Percentiles rank a stretch among this genome's conserved stretches.
These are phyloP conservation scores for Russula lepida DNA, from an alignment of 768 basidiomycete species.

Conservation along the genomic window DNA sequence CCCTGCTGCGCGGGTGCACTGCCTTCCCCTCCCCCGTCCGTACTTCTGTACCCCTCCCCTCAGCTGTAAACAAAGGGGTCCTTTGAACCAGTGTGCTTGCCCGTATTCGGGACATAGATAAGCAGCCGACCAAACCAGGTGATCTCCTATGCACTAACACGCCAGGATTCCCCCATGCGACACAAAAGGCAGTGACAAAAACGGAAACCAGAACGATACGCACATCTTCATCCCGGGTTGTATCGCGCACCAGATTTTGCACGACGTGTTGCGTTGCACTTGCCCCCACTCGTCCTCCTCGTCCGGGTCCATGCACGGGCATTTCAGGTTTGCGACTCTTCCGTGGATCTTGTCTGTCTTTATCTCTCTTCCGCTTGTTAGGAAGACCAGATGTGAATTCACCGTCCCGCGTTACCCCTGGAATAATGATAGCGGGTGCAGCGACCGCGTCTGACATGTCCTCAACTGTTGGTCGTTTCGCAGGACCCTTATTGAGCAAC, in stretches of 20 bases:
- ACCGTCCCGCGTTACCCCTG: conserved; percentile 80
- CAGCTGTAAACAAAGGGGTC: not conserved
- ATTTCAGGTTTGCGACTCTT: conserved; percentile 90
- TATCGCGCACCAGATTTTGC: conserved; percentile 87
- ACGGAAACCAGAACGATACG: conserved; percentile 36
- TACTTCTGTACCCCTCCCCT: not conserved
- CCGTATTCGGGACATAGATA: not conserved
- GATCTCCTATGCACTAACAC: not conserved
- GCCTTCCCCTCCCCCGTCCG: not conserved
- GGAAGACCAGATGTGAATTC: conserved; percentile 46
- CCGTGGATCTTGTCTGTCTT: conserved; percentile 78
- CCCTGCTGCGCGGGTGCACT: not conserved
- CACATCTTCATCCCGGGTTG: conserved; percentile 89
- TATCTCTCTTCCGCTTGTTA: conserved; percentile 84
- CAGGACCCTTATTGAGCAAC: conserved; percentile 77
- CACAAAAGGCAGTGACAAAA: conserved; percentile 18
- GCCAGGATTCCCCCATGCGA: conserved; percentile 15
- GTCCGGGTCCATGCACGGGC: conserved; percentile 88
- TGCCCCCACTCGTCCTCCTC: conserved; percentile 90
- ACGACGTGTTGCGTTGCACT: conserved; percentile 97
- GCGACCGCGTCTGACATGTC: conserved; percentile 84
- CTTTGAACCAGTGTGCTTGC: not conserved
- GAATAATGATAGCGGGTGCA: conserved; percentile 84
- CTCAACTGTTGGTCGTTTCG: conserved; percentile 72
- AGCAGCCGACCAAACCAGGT: conserved; percentile 3